phyloP scores from a whole-genome alignment of 805 yeast genomes.

The Kuraishia cidri region DNA sequence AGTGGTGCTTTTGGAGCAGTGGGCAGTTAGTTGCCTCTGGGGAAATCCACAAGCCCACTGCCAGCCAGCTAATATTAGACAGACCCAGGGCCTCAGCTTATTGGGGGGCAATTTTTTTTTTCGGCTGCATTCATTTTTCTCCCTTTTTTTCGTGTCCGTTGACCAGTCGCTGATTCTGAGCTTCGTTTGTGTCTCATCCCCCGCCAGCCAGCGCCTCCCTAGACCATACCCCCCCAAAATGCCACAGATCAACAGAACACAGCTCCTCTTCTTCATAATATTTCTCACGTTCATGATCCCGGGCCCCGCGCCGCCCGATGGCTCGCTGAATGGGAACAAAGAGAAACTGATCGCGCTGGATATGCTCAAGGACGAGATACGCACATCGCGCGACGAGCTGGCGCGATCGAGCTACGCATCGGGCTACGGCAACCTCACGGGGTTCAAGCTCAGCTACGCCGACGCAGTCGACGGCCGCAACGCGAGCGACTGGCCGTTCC shows the following conservation, averaged over 20 bases:
- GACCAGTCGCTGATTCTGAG: too few species aligned
- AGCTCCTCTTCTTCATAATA: constrained; percentile 23
- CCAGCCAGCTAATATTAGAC: too few species aligned
- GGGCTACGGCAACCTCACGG: constrained; percentile 70
- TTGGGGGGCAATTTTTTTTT: too few species aligned
- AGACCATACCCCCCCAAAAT: too few species aligned
- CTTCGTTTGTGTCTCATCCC: too few species aligned
- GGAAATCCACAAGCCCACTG: too few species aligned
- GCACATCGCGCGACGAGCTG: constrained; percentile 22
- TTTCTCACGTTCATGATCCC: constrained; percentile 31
- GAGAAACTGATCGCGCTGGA: constrained; percentile 17
- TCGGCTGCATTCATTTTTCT: too few species aligned
- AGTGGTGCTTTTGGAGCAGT: too few species aligned
- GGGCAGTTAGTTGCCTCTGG: too few species aligned
- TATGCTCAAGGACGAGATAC: constrained; percentile 23
- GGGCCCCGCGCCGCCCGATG: constrained; percentile 22
- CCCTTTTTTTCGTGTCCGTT: too few species aligned
- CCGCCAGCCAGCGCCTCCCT: too few species aligned
- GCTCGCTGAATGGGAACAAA: constrained; percentile 1
- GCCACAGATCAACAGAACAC: constrained; percentile 17
- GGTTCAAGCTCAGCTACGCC: constrained; percentile 55
- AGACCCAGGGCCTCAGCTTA: too few species aligned
- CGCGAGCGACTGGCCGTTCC: constrained; percentile 50
- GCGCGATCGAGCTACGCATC: constrained; percentile 29
- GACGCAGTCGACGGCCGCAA: constrained; percentile 40